Base-by-base conservation (phyloP, 2,329 filamentous ascomycete species). In the Aspergillus tamarii region DNA sequence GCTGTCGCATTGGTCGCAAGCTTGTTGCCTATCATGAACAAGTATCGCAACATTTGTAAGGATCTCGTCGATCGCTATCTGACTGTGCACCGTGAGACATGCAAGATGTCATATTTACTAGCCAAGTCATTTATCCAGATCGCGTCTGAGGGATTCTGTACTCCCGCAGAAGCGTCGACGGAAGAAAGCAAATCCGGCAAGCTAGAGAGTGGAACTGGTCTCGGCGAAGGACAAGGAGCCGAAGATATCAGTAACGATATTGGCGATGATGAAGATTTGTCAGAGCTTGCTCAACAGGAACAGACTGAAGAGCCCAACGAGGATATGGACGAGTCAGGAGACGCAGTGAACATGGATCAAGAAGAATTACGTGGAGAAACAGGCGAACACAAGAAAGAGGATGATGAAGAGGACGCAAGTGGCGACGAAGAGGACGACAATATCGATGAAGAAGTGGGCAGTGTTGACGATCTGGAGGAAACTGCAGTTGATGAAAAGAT, bases 211-310 rank as follows among this genome's bases (percentile, higher is more conserved):
- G 96, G 96, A 19, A 98, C 94, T 12, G 96, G 95, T 39, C 88
- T 99, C 28, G 96, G 95, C 23, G 95, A 97, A 53, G 96, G 95
- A 12, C 92, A 97, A 77, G 96, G 94, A 21, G 94, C 91, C 5
- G 94, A 99, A 75, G 94, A 99, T 77, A 98, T 99, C 68, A 98
- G 94, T 79, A 98, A 99, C 76, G 95, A 99, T 73, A 91, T 99
- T 54, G 88, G 92, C 67, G 90, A 94, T 19, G 94, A 99, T 65
- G 95, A 99, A 76, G 94, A 99, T 74, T 82, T 99, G 5, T 89
- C 91, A 0, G 95, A 99, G 69, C 83, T 99, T 52, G 94, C 95
- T 0, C 92, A 97, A 75, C 91, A 97, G 72, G 86, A 89, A 48
- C 90, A 92, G 64, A 85, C 88, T 65, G 86, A 84, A 53, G 79